A percentile compares a stretch with the other conserved stretches of the same genome.
phyloP scores from a whole-genome alignment of 495 filamentous ascomycete species.

The Penicillium ucsense region DNA sequence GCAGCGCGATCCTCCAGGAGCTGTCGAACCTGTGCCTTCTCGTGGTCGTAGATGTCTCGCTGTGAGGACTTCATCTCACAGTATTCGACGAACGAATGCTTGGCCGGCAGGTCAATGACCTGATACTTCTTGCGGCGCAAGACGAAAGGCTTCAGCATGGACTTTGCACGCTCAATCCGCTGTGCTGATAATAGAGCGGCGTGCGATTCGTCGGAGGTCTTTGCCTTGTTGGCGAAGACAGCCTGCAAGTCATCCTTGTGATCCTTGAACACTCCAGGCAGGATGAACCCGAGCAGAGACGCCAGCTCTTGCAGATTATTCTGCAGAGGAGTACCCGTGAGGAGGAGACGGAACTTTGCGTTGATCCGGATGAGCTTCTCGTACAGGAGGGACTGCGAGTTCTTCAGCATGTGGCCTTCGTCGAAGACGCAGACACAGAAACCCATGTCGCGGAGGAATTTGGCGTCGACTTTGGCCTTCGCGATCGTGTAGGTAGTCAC shows the following conservation, averaged over 20 bases:
- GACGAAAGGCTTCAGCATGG: slow-evolving; percentile 92
- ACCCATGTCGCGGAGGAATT: slow-evolving; percentile 55
- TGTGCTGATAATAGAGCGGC: slow-evolving; percentile 73
- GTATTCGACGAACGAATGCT: slow-evolving; percentile 65
- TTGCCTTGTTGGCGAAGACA: slow-evolving; percentile 85
- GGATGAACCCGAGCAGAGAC: slow-evolving; percentile 80
- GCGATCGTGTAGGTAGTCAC: slow-evolving; percentile 84
- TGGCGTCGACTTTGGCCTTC: slow-evolving; percentile 51
- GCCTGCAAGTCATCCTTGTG: slow-evolving; percentile 63
- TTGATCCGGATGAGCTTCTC: slow-evolving; percentile 68
- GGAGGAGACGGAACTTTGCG: slow-evolving; percentile 67
- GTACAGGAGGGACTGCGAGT: slow-evolving; percentile 70
- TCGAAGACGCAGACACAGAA: slow-evolving; percentile 75
- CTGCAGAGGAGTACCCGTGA: slow-evolving; percentile 91
- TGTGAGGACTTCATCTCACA: slow-evolving; percentile 68
- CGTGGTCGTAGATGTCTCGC: slow-evolving; percentile 56
- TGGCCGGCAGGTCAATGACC: slow-evolving; percentile 82
- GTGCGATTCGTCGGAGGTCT: slow-evolving; percentile 61
- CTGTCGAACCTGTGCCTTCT: slow-evolving; percentile 44
- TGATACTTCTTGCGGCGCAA: slow-evolving; percentile 89
- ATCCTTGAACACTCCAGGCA: slow-evolving; percentile 70
- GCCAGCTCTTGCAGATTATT: slow-evolving; percentile 92
- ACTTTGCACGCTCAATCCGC: slow-evolving; percentile 73
- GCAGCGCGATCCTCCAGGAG: slow-evolving; percentile 47
- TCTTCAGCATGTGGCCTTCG: slow-evolving; percentile 88